Percentiles rank a stretch among this genome's conserved stretches.
These are phyloP conservation scores for Quercus tomentella DNA, from an alignment of 331 rosid genomes.

Conservation along the genomic window DNA sequence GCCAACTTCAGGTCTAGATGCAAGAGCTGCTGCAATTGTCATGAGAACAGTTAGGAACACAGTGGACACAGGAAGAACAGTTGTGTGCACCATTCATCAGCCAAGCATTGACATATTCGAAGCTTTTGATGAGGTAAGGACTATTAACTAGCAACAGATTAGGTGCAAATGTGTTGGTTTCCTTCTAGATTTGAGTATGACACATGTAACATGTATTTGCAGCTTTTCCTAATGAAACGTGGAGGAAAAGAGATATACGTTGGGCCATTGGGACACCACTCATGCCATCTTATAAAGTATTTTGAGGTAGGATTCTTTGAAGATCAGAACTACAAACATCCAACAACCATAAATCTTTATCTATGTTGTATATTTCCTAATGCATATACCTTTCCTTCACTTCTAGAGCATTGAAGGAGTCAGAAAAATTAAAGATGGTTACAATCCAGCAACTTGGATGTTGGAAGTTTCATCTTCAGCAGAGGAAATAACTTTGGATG, in stretches of 20 bases:
- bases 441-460: constrained; percentile 77
- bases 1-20: constrained; percentile 90
- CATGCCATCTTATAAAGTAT: constrained; percentile 53
- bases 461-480: constrained; percentile 44
- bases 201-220: constrained; percentile 18
- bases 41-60: constrained; percentile 84
- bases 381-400: neutral
- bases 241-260: constrained; percentile 84
- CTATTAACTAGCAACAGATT: neutral
- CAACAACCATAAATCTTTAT: neutral
- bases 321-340: neutral
- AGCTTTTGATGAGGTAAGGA: constrained; percentile 52
- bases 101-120: constrained; percentile 83
- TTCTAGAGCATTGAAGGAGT: constrained; percentile 50
- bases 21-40: constrained; percentile 93
- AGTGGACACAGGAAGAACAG: constrained; percentile 81
- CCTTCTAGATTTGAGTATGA: constrained; percentile 1
- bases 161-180: neutral
- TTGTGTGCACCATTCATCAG: constrained; percentile 88
- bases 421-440: constrained; percentile 45
- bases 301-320: constrained; percentile 55
- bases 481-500: constrained; percentile 35
- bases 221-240: constrained; percentile 71
- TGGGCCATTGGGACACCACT: constrained; percentile 79
- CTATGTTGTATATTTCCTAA: neutral